A percentile compares a stretch with the other conserved stretches of the same genome.
phyloP scores from a whole-genome alignment of 345 rosid species.

The Aegle marmelos region DNA sequence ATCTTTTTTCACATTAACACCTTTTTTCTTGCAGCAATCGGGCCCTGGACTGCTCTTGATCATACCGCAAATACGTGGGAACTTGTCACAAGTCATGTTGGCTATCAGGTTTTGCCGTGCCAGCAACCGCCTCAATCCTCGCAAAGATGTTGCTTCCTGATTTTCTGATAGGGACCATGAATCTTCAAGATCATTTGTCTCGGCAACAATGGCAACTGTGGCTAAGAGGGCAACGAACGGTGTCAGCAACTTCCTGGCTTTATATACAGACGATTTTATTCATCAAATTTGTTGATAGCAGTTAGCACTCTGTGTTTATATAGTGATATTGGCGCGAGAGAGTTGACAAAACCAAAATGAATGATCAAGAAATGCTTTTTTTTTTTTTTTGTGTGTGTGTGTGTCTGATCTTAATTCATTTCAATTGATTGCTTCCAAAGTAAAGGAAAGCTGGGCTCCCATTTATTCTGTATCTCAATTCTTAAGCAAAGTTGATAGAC shows the following conservation, averaged over 20 bases:
- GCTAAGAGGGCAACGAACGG: conserved; percentile 10
- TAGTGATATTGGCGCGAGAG: neutral
- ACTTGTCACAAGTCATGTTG: conserved; percentile 19
- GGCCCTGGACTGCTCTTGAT: conserved; percentile 28
- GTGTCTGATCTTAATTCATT: conserved; percentile 13
- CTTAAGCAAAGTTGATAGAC: neutral
- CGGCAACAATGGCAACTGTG: neutral
- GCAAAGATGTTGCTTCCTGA: conserved; percentile 8
- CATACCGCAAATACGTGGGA: conserved; percentile 25
- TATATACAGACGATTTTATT: neutral
- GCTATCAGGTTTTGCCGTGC: conserved; percentile 2
- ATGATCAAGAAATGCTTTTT: conserved; percentile 16
- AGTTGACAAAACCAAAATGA: conserved; percentile 22
- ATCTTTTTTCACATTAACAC: conserved; percentile 31
- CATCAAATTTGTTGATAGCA: neutral
- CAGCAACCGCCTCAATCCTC: conserved; percentile 16
- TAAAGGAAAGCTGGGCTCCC: conserved; percentile 13
- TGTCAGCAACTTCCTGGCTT: conserved; percentile 6
- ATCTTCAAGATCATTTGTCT: neutral
- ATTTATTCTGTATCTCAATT: neutral
- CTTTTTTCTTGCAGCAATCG: conserved; percentile 33
- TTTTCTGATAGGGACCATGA: neutral
- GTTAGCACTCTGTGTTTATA: neutral
- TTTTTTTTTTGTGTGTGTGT: too few relatives aligned
- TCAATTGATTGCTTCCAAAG: conserved; percentile 12